Conservation (phyloP, 2,329 filamentous ascomycete species). For the Ophiostoma novo-ulmi region DNA sequence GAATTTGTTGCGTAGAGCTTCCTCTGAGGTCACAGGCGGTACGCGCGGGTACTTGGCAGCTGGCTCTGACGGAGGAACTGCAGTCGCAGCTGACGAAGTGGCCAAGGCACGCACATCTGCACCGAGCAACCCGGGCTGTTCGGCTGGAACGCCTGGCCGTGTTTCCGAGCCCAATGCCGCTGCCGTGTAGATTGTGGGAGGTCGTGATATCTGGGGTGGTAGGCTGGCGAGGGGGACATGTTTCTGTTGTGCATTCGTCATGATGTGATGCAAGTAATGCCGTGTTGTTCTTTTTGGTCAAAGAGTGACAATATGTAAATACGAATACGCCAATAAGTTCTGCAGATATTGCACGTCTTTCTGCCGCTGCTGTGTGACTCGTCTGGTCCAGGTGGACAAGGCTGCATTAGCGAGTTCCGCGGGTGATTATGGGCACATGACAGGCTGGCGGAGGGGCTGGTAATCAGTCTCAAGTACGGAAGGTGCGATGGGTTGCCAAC, state of each 20-base stretch:
- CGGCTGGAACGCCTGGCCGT: background rate
- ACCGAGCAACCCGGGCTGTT: background rate
- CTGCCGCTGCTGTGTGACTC: background rate
- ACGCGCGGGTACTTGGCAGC: background rate
- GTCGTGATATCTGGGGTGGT: background rate
- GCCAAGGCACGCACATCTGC: background rate
- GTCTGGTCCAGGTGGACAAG: background rate
- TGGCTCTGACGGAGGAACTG: background rate
- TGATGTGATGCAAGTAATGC: background rate
- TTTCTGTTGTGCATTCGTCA: background rate
- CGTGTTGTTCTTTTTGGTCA: background rate
- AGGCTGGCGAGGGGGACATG: background rate
- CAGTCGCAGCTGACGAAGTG: background rate
- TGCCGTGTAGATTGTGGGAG: background rate
- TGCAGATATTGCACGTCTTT: background rate
- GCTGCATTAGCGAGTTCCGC: background rate
- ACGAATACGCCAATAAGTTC: background rate
- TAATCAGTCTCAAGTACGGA: background rate
- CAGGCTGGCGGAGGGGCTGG: background rate
- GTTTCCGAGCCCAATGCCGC: background rate
- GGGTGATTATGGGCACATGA: background rate
- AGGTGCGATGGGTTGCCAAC: background rate
- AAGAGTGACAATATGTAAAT: background rate
- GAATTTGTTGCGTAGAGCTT: slow-evolving; percentile 34
- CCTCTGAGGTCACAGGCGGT: background rate